Base-by-base conservation (phyloP, 2,329 filamentous ascomycete species). In the Aspergillus arachidicola region DNA sequence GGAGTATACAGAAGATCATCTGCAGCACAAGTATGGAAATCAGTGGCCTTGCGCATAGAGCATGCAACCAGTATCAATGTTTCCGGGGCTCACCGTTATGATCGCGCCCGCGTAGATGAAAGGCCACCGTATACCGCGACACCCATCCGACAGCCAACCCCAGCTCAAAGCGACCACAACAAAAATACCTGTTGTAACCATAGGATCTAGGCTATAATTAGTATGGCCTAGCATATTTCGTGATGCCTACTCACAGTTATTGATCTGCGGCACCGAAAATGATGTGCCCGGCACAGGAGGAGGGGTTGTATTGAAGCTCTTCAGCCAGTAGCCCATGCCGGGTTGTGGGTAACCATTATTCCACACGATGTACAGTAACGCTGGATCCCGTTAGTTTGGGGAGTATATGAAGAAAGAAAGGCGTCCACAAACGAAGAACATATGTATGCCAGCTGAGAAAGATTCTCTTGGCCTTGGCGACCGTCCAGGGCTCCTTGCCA, bases 301-400 rank as follows among this genome's bases (percentile, higher is more conserved):
- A 11, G 76, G 74, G 2, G 69, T 69, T 6, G 68, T 64, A 38
- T 79, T 76, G 66, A 80, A 80, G 60, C 75, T 78, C 62, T 81
- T 80, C 43, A 81, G 68, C 77, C 78, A 81, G 65, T 79, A 80
- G 1, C 78, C 78, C 77, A 81, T 80, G 7, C 72, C 78, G 0
- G 67, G 48, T 56, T 80, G 78, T 1, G 69, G 61, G 3, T 28
- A 21, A 21, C 74, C 77, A 38, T 80, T 80, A 58, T 80, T 80
- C 78, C 78, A 80, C 11, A 79, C 55, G 6, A 79, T 68, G 60
- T 80, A 79, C 1, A 75, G 57, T 12, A 76, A 48, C 4, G 77
- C 72, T 77, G 26, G 3, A 4, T 0, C 1, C 4, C 6, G 23
- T 65, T 32, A 62, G 34, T 38, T 4, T 14, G 16, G 9, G 1